phyloP scores from a whole-genome alignment of 2,329 filamentous ascomycete genomes.

The Fusarium redolens region DNA sequence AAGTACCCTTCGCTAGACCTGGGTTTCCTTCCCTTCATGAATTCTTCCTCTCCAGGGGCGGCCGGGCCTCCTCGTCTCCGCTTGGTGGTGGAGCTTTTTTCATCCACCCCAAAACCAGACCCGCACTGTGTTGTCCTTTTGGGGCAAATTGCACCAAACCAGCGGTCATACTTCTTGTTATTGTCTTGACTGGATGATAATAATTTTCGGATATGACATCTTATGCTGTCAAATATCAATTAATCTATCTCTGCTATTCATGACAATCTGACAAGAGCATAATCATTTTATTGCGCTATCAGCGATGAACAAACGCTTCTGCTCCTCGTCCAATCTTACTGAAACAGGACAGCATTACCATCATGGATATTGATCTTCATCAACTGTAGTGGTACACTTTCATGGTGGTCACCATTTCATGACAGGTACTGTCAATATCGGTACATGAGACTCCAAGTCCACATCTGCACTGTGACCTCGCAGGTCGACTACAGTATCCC shows the following conservation, averaged over 20 bases:
- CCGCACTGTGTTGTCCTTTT: conserved; percentile 34
- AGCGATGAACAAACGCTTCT: background rate
- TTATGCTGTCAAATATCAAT: conserved; percentile 19
- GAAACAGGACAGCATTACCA: conserved; percentile 32
- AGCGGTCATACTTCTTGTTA: conserved; percentile 17
- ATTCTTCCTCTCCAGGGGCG: conserved; percentile 22
- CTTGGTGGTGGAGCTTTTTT: conserved; percentile 20
- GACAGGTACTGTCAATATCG: conserved; percentile 17
- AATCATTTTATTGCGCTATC: background rate
- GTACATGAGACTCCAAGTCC: conserved; percentile 25
- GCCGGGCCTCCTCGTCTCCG: conserved; percentile 26
- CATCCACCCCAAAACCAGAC: conserved; percentile 7
- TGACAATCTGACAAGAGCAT: conserved; percentile 7
- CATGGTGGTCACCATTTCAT: conserved; percentile 39
- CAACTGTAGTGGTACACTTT: conserved; percentile 21
- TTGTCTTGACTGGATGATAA: conserved; percentile 18
- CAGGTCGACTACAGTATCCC: conserved; percentile 16
- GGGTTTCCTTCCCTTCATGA: conserved; percentile 9
- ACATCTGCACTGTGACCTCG: conserved; percentile 36
- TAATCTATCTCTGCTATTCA: conserved; percentile 23
- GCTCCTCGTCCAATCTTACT: conserved; percentile 33
- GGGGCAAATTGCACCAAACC: conserved; percentile 30
- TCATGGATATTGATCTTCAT: conserved; percentile 40
- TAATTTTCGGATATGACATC: conserved; percentile 23
- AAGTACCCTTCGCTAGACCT: conserved; percentile 2